Evolutionary conservation across 257 asterid species (phyloP), one percentile per base, ranked within the genome.

Genomic region (Fraxinus pennsylvanica): DNA sequence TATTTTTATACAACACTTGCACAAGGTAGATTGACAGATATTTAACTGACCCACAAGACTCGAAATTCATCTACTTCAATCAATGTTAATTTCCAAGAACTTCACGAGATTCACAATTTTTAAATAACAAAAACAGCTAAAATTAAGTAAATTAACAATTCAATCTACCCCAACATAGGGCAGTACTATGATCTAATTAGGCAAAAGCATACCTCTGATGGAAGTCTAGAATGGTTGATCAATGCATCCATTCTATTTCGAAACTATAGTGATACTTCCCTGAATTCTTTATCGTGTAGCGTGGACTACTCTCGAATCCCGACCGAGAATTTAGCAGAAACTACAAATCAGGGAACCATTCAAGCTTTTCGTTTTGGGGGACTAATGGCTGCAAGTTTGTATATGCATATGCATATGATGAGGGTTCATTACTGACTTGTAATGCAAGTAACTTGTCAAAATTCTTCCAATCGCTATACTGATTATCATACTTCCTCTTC

Each of bases 331-430:
- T 39, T 70, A 65, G 9, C 76, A 68, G 73, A 79, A 84, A 73
- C 91, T 87, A 92, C 47, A 92, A 82, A 12, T 91, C 96, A 69
- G 90, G 82, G 76, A 89, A 88, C 85, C 90, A 89, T 78, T 88
- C 90, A 29, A 89, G 88, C 19, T 54, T 36, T 10, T 63, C 89
- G 67, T 41, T 76, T 8, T 81, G 80, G 27, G 83, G 82, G 57
- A 80, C 75, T 25, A 79, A 63, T 9, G 90, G 80, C 35, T 25
- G 69, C 86, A 87, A 77, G 88, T 81, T 81, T 77, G 89, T 79
- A 79, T 78, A 85, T 17, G 77, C 89, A 78, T 80, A 81, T 14
- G 85, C 89, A 78, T 80, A 81, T 14, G 85, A 85, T 57, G 91
- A 67, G 10, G 86, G 33, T 82, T 72, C 68, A 78, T 12, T 91